phyloP scores from a whole-genome alignment of 2,329 filamentous ascomycete species.

The Plenodomus lindquistii region DNA sequence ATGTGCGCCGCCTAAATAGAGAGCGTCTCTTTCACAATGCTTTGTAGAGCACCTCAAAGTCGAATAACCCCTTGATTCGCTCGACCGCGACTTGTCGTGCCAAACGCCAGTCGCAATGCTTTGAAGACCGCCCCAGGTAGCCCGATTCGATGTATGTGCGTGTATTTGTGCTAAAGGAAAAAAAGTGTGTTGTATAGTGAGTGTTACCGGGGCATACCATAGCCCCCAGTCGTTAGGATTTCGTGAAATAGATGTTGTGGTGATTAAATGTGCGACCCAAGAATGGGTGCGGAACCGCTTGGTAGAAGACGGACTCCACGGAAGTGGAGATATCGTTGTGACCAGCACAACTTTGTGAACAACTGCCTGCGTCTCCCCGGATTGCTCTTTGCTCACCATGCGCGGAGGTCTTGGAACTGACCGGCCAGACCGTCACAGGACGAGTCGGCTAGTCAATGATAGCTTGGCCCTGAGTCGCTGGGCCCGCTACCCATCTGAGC shows the following conservation, averaged over 20 bases:
- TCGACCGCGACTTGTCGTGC: not conserved
- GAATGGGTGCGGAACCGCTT: not conserved
- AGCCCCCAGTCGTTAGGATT: not conserved
- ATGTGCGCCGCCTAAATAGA: not conserved
- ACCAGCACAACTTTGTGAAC: constrained; percentile 36
- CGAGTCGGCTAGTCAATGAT: constrained; percentile 42
- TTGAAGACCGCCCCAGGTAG: not conserved
- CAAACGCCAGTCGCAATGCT: not conserved
- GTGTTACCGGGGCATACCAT: not conserved
- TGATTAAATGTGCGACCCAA: not conserved
- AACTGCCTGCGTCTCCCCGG: constrained; percentile 4
- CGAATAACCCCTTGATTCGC: not conserved
- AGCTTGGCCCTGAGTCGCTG: constrained; percentile 37
- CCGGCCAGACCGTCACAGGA: constrained; percentile 12
- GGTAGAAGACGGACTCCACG: not conserved
- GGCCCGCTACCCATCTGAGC: constrained; percentile 35
- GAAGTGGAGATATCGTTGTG: constrained; percentile 17
- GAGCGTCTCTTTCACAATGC: not conserved
- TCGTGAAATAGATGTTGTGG: not conserved
- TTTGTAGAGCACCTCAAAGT: not conserved
- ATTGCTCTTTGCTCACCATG: constrained; percentile 25
- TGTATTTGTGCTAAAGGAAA: not conserved
- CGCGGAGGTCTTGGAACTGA: constrained; percentile 31
- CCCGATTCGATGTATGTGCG: not conserved
- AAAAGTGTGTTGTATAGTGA: not conserved